Evolutionary conservation across 306 rosid species (phyloP).

Genomic region (Prunus mira): DNA sequence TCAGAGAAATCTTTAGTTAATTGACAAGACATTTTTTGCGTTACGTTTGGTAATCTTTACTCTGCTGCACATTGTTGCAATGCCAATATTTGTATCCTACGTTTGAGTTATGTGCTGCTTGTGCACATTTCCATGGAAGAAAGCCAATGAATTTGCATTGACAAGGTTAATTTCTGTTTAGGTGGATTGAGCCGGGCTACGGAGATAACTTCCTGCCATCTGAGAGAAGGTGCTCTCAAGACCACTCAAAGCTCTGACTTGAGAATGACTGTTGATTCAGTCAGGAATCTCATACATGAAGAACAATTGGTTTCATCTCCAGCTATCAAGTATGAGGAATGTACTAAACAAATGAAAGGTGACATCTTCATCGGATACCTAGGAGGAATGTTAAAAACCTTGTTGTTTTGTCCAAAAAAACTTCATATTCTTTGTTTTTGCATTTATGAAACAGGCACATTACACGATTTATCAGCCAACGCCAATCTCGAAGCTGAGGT

Average conservation of each 20-base stretch:
- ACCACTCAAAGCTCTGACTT: slow-evolving; percentile 10
- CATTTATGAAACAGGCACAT: slow-evolving; percentile 12
- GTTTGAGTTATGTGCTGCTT: not conserved
- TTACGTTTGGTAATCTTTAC: not conserved
- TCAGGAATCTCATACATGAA: slow-evolving; percentile 18
- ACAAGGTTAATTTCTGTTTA: slow-evolving; percentile 20
- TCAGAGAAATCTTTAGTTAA: no score
- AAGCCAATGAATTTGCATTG: not conserved
- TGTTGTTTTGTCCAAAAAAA: no score
- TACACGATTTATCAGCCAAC: not conserved
- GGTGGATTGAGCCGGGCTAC: slow-evolving; percentile 33
- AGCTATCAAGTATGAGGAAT: not conserved
- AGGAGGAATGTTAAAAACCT: not conserved
- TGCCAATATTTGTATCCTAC: not conserved
- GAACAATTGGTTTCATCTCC: slow-evolving; percentile 12
- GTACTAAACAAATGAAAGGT: slow-evolving; percentile 15
- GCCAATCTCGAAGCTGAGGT: slow-evolving; percentile 14
- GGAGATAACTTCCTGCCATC: slow-evolving; percentile 11
- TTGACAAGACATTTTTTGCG: not conserved
- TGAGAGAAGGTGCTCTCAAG: slow-evolving; percentile 2
- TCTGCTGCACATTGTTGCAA: not conserved
- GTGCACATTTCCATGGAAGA: not conserved
- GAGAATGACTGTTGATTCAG: not conserved
- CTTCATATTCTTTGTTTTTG: not conserved
- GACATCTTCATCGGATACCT: not conserved